Conservation (phyloP, 257 asterid genomes). For the Solanum clarkiae region DNA sequence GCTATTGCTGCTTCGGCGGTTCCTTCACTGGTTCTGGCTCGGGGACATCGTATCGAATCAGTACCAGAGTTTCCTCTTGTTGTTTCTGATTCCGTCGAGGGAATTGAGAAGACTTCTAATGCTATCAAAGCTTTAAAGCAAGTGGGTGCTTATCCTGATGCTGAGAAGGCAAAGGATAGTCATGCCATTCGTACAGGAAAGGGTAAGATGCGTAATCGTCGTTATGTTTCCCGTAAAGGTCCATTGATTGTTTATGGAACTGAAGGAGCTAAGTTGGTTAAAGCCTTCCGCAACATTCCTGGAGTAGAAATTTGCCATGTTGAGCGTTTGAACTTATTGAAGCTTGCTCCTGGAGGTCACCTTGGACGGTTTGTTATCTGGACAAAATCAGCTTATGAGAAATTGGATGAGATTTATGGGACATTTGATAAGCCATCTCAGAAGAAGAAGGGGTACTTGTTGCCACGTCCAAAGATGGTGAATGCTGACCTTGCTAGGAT, state of each 20-base stretch:
- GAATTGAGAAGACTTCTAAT: constrained; percentile 58
- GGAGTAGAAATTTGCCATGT: constrained; percentile 70
- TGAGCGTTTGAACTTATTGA: constrained; percentile 45
- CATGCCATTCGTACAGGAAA: constrained; percentile 56
- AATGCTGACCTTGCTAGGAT: constrained; percentile 81
- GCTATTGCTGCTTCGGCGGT: constrained; percentile 77
- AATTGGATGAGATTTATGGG: constrained; percentile 59
- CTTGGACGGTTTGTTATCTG: constrained; percentile 68
- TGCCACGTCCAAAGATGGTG: constrained; percentile 69
- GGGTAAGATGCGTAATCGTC: constrained; percentile 72
- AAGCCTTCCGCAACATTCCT: constrained; percentile 72
- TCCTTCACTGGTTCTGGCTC: constrained; percentile 60
- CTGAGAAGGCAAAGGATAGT: constrained; percentile 71
- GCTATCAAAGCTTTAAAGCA: constrained; percentile 49
- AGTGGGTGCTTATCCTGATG: constrained; percentile 69
- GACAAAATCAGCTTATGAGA: constrained; percentile 79
- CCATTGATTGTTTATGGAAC: constrained; percentile 72
- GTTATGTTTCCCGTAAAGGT: constrained; percentile 64
- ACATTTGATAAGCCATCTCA: constrained; percentile 53
- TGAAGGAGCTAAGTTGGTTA: constrained; percentile 68
- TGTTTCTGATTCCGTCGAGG: constrained; percentile 53
- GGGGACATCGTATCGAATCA: constrained; percentile 60
- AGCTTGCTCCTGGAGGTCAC: constrained; percentile 82
- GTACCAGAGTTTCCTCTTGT: constrained; percentile 74
- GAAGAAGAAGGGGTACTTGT: constrained; percentile 59